Evolutionary conservation across 2,329 filamentous ascomycete genomes (phyloP).

Genomic region (Zasmidium citrigriseum): DNA sequence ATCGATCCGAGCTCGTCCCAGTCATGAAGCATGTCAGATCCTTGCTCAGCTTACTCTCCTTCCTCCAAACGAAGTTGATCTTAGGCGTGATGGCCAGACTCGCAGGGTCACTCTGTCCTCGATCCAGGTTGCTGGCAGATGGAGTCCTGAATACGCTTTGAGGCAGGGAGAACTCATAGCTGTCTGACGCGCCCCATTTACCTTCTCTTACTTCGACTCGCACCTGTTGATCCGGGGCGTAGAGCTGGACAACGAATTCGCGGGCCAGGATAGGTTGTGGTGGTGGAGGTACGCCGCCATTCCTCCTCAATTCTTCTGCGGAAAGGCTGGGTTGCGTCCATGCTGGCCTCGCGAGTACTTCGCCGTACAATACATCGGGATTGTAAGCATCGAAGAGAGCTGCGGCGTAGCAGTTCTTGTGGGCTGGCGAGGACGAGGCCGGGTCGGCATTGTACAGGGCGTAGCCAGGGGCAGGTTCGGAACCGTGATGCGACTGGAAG

Average conservation of each 20-base stretch:
- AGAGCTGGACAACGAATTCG: slow-evolving; percentile 81
- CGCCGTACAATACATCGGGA: slow-evolving; percentile 79
- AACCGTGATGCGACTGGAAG: slow-evolving; percentile 69
- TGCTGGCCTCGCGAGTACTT: slow-evolving; percentile 80
- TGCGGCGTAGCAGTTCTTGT: slow-evolving; percentile 82
- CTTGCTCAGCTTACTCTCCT: slow-evolving; percentile 80
- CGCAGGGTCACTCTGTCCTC: slow-evolving; percentile 64
- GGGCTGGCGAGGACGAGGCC: slow-evolving; percentile 55
- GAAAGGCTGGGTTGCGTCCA: slow-evolving; percentile 84
- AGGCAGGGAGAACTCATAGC: slow-evolving; percentile 92
- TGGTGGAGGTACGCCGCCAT: slow-evolving; percentile 65
- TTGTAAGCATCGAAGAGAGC: slow-evolving; percentile 82
- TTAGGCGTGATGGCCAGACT: slow-evolving; percentile 62
- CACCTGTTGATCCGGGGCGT: slow-evolving; percentile 88
- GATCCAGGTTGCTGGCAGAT: slow-evolving; percentile 75
- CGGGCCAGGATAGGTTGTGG: slow-evolving; percentile 75
- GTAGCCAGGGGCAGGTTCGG: slow-evolving; percentile 78
- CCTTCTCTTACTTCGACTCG: slow-evolving; percentile 69
- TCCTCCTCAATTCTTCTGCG: slow-evolving; percentile 72
- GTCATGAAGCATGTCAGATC: slow-evolving; percentile 88
- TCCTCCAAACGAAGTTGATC: slow-evolving; percentile 84
- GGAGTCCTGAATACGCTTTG: slow-evolving; percentile 80
- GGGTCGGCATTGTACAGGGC: slow-evolving; percentile 77
- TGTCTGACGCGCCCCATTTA: slow-evolving; percentile 76
- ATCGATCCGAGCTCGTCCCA: slow-evolving; percentile 67